phyloP scores from a whole-genome alignment of 2,329 filamentous ascomycete genomes.

The Blastomyces percursus region DNA sequence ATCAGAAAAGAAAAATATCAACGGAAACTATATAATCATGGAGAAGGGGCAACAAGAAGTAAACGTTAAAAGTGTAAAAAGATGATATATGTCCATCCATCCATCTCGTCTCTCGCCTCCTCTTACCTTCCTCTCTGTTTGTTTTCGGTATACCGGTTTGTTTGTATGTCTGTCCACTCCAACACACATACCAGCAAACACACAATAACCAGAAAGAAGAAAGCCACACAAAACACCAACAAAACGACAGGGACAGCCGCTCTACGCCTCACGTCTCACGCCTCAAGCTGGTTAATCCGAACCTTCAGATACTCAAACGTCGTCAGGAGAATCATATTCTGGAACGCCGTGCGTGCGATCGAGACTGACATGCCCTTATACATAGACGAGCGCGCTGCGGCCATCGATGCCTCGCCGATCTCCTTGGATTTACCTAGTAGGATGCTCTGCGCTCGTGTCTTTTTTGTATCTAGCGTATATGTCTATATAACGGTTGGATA shows the following conservation, averaged over 20 bases:
- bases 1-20: neutral
- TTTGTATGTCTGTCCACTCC: neutral
- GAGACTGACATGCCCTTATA: slow-evolving; percentile 41
- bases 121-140: too few species aligned
- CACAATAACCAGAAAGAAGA: slow-evolving; percentile 7
- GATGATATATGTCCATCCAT: neutral
- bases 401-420: slow-evolving; percentile 31
- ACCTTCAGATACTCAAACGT: slow-evolving; percentile 38
- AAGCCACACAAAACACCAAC: neutral
- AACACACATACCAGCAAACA: slow-evolving; percentile 1
- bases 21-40: neutral
- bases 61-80: neutral
- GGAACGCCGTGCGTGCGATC: slow-evolving; percentile 35
- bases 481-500: slow-evolving; percentile 24
- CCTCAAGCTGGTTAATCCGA: slow-evolving; percentile 32
- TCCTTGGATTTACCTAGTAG: slow-evolving; percentile 34
- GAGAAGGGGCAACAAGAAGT: neutral
- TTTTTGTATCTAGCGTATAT: slow-evolving; percentile 39
- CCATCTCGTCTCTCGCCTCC: neutral
- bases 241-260: too few species aligned
- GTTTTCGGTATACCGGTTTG: neutral
- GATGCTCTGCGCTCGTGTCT: slow-evolving; percentile 40
- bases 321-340: slow-evolving; percentile 41
- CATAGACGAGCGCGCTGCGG: slow-evolving; percentile 34
- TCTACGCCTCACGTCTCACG: slow-evolving; percentile 20